Percentiles rank a stretch among this genome's conserved stretches.
Evolutionary conservation across 2,329 filamentous ascomycete species (phyloP).

Genomic region (Clarireedia monteithiana): DNA sequence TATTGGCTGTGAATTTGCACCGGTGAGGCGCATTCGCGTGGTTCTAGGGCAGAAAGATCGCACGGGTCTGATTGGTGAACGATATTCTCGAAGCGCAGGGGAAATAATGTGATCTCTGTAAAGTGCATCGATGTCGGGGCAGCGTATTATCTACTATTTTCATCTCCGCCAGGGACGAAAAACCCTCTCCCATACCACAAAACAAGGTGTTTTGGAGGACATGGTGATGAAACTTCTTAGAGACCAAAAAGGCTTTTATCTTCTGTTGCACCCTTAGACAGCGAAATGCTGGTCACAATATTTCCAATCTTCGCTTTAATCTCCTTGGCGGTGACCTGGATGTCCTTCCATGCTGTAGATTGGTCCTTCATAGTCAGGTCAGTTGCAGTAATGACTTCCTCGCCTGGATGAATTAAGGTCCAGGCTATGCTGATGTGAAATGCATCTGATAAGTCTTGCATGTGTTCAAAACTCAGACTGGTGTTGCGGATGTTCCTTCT

Average conservation of each 20-base stretch:
- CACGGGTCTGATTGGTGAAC: no score
- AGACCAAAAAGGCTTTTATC: constrained; percentile 20
- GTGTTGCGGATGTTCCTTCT: background rate
- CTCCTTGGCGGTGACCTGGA: constrained; percentile 47
- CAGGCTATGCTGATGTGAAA: constrained; percentile 92
- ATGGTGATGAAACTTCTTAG: constrained; percentile 5
- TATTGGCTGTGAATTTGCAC: no score
- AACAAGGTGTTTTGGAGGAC: no score
- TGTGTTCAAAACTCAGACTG: background rate
- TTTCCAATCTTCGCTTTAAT: constrained; percentile 75
- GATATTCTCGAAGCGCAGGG: no score
- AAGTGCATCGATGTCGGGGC: no score
- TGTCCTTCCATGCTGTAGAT: constrained; percentile 15
- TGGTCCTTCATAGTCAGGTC: constrained; percentile 14
- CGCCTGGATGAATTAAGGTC: constrained; percentile 52
- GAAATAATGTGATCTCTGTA: no score
- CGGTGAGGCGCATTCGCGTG: no score
- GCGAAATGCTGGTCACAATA: constrained; percentile 44
- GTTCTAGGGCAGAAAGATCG: no score
- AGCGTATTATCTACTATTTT: no score
- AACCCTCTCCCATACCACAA: no score
- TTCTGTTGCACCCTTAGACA: constrained; percentile 25
- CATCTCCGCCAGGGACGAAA: no score
- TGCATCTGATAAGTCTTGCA: constrained; percentile 40
- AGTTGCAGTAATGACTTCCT: constrained; percentile 35